These are phyloP conservation scores for Capronia coronata DNA, from an alignment of 2,329 filamentous ascomycete species.

Conservation along the genomic window DNA sequence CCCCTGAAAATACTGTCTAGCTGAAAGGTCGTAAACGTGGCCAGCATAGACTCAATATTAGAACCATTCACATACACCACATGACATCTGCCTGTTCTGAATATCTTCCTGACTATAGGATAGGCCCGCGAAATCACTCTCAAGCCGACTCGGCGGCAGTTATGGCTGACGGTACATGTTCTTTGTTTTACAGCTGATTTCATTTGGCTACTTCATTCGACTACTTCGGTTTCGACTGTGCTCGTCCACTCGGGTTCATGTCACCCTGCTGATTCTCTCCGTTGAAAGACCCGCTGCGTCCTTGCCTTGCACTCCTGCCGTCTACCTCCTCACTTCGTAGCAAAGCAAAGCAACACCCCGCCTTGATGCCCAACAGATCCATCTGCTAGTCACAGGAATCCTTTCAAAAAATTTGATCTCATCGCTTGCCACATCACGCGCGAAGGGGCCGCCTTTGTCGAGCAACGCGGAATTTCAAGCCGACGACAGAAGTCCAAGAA, in stretches of 20 bases:
- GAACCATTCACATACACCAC: too few relatives aligned
- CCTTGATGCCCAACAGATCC: neutral
- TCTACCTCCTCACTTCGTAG: neutral
- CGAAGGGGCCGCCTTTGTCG: slow-evolving; percentile 1
- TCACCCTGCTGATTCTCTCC: neutral
- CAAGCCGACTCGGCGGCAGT: too few relatives aligned
- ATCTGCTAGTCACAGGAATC: too few relatives aligned
- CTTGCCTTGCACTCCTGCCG: neutral
- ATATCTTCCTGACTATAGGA: too few relatives aligned
- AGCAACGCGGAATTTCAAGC: slow-evolving; percentile 7
- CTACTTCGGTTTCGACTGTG: neutral
- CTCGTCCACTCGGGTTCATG: neutral
- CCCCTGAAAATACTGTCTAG: slow-evolving; percentile 1
- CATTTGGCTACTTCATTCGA: neutral
- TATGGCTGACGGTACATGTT: too few relatives aligned
- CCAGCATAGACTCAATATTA: neutral
- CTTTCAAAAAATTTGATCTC: too few relatives aligned
- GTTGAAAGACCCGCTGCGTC: neutral
- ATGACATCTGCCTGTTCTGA: too few relatives aligned
- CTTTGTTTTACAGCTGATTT: neutral
- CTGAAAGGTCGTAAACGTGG: neutral
- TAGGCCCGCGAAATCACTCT: too few relatives aligned
- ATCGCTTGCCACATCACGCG: neutral
- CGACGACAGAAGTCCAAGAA: slow-evolving; percentile 18
- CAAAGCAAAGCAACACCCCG: neutral